phyloP scores from a whole-genome alignment of 2,329 filamentous ascomycete species.

The Beauveria medogensis region DNA sequence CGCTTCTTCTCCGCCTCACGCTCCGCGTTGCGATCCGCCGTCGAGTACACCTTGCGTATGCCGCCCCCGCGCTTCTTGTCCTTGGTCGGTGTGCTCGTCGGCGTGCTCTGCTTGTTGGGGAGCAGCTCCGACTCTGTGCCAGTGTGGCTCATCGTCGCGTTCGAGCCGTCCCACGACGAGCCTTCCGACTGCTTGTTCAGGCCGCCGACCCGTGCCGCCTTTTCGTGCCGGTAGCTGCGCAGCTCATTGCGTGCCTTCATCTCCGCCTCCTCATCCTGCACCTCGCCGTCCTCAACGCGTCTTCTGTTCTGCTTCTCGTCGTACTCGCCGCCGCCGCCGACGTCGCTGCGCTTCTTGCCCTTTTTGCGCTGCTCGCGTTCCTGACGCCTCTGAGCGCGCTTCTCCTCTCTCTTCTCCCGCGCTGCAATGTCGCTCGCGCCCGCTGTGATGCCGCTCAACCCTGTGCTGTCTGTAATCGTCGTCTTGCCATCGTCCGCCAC shows the following conservation, averaged over 20 bases:
- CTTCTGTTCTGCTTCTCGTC: slow-evolving; percentile 19
- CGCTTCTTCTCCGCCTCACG: slow-evolving; percentile 48
- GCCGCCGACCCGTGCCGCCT: slow-evolving; percentile 77
- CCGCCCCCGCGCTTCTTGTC: slow-evolving; percentile 24
- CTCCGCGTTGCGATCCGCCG: slow-evolving; percentile 43
- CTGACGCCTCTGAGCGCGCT: slow-evolving; percentile 39
- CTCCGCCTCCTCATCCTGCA: slow-evolving; percentile 58
- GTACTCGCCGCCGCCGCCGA: slow-evolving; percentile 19
- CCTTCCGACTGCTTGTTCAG: slow-evolving; percentile 78
- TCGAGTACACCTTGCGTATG: slow-evolving; percentile 56
- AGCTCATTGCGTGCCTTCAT: slow-evolving; percentile 60
- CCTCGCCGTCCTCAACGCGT: slow-evolving; percentile 47
- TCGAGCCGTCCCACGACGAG: slow-evolving; percentile 68
- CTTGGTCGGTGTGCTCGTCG: slow-evolving; percentile 46
- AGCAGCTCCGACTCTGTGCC: slow-evolving; percentile 53
- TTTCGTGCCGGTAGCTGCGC: slow-evolving; percentile 77
- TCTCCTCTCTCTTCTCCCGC: slow-evolving; percentile 48
- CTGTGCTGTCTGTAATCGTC: slow-evolving; percentile 36
- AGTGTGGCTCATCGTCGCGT: slow-evolving; percentile 59
- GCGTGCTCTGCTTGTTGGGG: slow-evolving; percentile 47
- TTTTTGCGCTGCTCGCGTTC: slow-evolving; percentile 21
- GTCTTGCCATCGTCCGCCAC: slow-evolving; percentile 45
- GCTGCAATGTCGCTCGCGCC: slow-evolving; percentile 48
- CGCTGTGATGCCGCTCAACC: slow-evolving; percentile 47
- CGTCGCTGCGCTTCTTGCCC: slow-evolving; percentile 15